phyloP scores from a whole-genome alignment of 768 basidiomycete genomes.

The Suillus brevipes region DNA sequence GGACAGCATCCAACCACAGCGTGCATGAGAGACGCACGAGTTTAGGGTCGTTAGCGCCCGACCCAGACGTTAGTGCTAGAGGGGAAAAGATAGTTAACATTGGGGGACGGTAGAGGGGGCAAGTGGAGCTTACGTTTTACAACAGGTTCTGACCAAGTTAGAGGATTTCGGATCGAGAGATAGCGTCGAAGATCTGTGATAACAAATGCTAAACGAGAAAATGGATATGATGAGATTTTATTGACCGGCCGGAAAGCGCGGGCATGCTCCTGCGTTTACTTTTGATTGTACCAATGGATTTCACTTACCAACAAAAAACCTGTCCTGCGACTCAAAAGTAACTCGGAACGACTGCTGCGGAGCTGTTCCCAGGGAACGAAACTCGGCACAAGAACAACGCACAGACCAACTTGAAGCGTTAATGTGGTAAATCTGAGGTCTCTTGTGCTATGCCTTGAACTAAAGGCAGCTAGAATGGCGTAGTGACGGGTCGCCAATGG shows the following conservation, averaged over 20 bases:
- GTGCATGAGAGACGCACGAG: slow-evolving; percentile 7
- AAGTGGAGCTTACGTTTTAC: slow-evolving; percentile 18
- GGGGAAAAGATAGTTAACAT: neutral
- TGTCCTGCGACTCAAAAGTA: slow-evolving; percentile 11
- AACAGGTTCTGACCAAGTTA: slow-evolving; percentile 7
- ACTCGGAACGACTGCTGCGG: slow-evolving; percentile 22
- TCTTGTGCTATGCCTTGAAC: neutral
- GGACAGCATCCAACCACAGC: neutral
- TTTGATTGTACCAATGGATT: slow-evolving; percentile 13
- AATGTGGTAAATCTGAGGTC: neutral
- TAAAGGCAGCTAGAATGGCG: neutral
- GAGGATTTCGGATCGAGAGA: slow-evolving; percentile 14
- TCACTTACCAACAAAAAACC: slow-evolving; percentile 10
- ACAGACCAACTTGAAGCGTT: neutral
- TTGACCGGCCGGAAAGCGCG: slow-evolving; percentile 17
- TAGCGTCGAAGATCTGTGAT: slow-evolving; percentile 19
- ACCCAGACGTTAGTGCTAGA: slow-evolving; percentile 8
- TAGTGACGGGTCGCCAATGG: slow-evolving; percentile 3
- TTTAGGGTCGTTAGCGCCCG: slow-evolving; percentile 16
- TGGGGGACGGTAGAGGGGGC: neutral
- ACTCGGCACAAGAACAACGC: slow-evolving; percentile 11
- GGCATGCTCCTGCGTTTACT: slow-evolving; percentile 8
- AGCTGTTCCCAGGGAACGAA: slow-evolving; percentile 27
- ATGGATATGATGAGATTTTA: slow-evolving; percentile 14
- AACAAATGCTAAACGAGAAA: slow-evolving; percentile 16